These are phyloP conservation scores for Fraxinus sp. DNA, from an alignment of 305 asterid genomes.

Conservation along the genomic window DNA sequence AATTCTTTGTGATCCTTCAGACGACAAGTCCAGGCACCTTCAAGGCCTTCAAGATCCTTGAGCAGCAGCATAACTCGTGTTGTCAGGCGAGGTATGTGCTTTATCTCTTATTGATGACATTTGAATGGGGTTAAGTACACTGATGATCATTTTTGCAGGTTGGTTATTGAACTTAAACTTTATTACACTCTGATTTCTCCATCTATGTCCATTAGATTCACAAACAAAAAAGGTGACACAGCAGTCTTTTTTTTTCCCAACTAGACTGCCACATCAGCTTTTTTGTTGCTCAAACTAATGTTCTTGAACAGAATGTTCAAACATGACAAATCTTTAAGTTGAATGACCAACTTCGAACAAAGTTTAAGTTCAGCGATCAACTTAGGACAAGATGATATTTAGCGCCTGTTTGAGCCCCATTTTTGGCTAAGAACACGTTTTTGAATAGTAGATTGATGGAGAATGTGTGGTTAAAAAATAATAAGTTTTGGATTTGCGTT, in stretches of 20 bases:
- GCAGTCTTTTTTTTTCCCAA: background rate
- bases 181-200: background rate
- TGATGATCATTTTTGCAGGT: background rate
- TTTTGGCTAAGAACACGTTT: background rate
- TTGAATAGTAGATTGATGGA: background rate
- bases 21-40: slow-evolving; percentile 81
- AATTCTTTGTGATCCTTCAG: slow-evolving; percentile 33
- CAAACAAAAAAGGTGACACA: background rate
- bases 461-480: background rate
- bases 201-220: background rate
- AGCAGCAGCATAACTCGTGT: slow-evolving; percentile 86
- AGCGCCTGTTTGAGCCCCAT: background rate
- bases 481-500: background rate
- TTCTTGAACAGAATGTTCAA: background rate
- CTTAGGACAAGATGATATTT: background rate
- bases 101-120: background rate
- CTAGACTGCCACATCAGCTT: background rate
- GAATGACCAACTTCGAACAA: background rate
- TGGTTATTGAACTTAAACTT: background rate
- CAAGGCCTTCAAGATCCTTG: slow-evolving; percentile 83
- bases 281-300: background rate
- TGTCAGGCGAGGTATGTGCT: slow-evolving; percentile 69
- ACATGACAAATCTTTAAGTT: background rate
- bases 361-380: background rate
- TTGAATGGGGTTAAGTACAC: background rate